A percentile compares a stretch with the other conserved stretches of the same genome.
phyloP scores from a whole-genome alignment of 2,329 filamentous ascomycete genomes.

The Ceratocystis variospora region DNA sequence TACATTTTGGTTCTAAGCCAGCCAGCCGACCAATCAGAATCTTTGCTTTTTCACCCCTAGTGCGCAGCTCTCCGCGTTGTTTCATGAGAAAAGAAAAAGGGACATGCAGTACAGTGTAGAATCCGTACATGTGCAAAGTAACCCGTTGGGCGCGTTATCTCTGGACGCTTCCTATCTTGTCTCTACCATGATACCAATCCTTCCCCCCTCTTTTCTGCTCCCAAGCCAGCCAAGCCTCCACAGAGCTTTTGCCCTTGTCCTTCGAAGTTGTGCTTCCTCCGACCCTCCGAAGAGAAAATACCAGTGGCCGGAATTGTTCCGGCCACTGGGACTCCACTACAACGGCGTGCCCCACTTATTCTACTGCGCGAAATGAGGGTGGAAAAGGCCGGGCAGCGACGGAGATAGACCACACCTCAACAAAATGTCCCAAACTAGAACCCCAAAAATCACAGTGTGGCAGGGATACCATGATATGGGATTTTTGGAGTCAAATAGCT shows the following conservation, averaged over 20 bases:
- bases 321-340: slow-evolving; percentile 14
- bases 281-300: not conserved
- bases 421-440: not conserved
- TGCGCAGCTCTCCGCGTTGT: not conserved
- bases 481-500: not conserved
- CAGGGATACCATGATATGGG: not conserved
- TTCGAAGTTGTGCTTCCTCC: not conserved
- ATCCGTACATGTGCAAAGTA: not conserved
- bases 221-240: not conserved
- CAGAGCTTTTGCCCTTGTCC: not conserved
- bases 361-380: not conserved
- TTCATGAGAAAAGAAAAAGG: not conserved
- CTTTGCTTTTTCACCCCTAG: not conserved
- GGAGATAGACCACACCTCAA: slow-evolving; percentile 5
- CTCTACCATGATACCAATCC: not conserved
- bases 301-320: slow-evolving; percentile 15
- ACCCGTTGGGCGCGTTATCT: not conserved
- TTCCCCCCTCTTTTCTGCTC: not conserved
- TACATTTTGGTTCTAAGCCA: too few relatives aligned
- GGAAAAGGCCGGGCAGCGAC: slow-evolving; percentile 1
- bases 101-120: not conserved
- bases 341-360: not conserved
- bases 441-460: not conserved
- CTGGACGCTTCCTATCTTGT: not conserved
- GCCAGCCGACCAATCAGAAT: not conserved